Conservation (phyloP, 768 basidiomycete species). For the Rhizopogon vulgaris region DNA sequence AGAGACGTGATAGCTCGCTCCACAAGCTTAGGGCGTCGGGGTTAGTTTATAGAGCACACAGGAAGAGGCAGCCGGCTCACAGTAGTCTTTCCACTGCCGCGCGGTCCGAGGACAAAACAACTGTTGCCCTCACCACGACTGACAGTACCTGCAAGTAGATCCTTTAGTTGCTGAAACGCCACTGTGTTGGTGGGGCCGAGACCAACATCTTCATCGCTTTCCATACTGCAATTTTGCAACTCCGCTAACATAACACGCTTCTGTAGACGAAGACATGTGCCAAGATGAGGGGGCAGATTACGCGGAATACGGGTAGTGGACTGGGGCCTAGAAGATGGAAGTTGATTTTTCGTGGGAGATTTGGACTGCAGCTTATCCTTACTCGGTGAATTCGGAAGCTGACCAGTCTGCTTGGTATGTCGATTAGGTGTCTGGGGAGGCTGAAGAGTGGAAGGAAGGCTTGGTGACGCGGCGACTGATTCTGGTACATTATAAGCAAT, state of each 20-base stretch:
- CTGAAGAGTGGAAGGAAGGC: constrained; percentile 8
- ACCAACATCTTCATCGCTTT: constrained; percentile 28
- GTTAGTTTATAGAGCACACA: not conserved
- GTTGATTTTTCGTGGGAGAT: constrained; percentile 12
- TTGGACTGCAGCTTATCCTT: constrained; percentile 5
- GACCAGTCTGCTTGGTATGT: constrained; percentile 1
- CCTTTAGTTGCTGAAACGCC: constrained; percentile 52
- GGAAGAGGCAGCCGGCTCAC: constrained; percentile 34
- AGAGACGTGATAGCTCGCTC: constrained; percentile 48
- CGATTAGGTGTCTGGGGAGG: constrained; percentile 12
- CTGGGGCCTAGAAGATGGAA: constrained; percentile 3
- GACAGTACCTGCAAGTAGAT: constrained; percentile 69
- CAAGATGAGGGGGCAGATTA: constrained; percentile 35
- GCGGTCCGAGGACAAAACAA: constrained; percentile 79
- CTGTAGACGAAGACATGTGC: constrained; percentile 45
- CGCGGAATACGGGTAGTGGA: constrained; percentile 17
- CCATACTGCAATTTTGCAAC: constrained; percentile 26
- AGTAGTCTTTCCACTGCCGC: constrained; percentile 80
- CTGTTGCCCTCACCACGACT: constrained; percentile 88
- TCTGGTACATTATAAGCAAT: not conserved
- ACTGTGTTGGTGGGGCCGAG: constrained; percentile 37
- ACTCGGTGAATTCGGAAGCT: constrained; percentile 13
- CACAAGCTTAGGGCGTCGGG: constrained; percentile 41
- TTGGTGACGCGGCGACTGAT: constrained; percentile 1
- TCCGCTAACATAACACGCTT: constrained; percentile 49